Evolutionary conservation across 768 basidiomycete genomes (phyloP), one percentile per base, ranked within the genome.

Genomic region (Phlebiopsis gigantea): DNA sequence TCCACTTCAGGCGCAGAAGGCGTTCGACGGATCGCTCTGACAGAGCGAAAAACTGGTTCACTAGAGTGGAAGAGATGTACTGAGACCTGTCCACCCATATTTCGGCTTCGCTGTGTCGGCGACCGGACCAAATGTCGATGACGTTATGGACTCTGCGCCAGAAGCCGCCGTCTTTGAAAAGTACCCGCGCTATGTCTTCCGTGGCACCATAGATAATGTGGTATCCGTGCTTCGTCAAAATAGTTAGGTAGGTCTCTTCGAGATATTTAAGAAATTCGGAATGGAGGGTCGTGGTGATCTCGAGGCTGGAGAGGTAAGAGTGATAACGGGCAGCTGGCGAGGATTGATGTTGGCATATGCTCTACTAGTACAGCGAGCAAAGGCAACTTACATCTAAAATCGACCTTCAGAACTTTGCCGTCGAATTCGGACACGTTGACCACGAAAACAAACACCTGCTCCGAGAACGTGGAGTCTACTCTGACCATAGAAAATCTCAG

Each of bases 11-110:
- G 31, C 21, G 30, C 52, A 59, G 59, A 41, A 55, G 42, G 29
- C 31, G 44, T 25, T 61, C 57, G 56, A 65, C 56, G 15, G 57
- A 57, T 8, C 46, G 57, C 34, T 63, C 58, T 7, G 63, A 26
- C 4, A 65, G 31, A 5, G 61, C 53, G 10, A 53, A 39, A 25
- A 64, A 55, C 28, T 55, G 34, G 43, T 65, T 61, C 30, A 43
- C 58, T 24, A 55, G 56, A 45, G 6, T 51, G 31, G 47, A 29
- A n/a, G n/a, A 29, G 48, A 52, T 4, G 30, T 46, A 21, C 2
- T 30, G 41, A 1, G 50, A 25, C 6, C 46, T 24, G 14, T 52
- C 46, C 6, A 29, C 44, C 49, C 48, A 57, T 2, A 45, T 46
- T 7, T 22, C n/a, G 4, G 49, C 24, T 12, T 28, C 10, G 21